Evolutionary conservation across 2,329 filamentous ascomycete genomes (phyloP), one percentile per base, ranked within the genome.

Genomic region (Penicillium occitanis): DNA sequence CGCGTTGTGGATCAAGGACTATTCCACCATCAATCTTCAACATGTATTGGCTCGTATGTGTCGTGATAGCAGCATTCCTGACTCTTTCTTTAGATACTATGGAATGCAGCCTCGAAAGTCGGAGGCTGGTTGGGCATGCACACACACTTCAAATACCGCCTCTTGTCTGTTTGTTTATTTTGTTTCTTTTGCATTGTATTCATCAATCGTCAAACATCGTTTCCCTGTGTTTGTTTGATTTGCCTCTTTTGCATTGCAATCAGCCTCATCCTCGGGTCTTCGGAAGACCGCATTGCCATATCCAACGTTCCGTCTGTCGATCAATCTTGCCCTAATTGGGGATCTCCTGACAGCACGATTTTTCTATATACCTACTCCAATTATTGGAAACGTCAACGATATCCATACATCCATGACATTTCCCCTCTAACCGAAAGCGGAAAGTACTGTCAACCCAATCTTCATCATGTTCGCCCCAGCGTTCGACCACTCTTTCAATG

Each of bases 401-500:
- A 50, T 67, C 70, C 69, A 67, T 63, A 61, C 67, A 65, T 66
- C 61, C 68, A 62, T 66, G 33, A n/a, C 44, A 57, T 71, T 69
- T 55, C 13, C 59, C 51, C 71, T 66, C 64, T 75, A 70, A 71
- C 74, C 72, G 73, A 74, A 75, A 78, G 78, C 82, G 69, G 76
- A 77, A 74, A 79, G 84, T 78, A 86, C 53, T 40, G 17, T 17
- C 50, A 55, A 28, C 10, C 61, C 84, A 82, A 80, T 80, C 67
- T 76, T 78, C 72, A 82, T 84, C 65, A 83, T 83, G 79, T 81
- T 84, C 70, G 77, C 77, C 67, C 77, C 80, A 70, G 72, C 73
- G 64, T 78, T 77, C 61, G 78, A 83, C 68, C 86, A 87, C 73
- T 81, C 86, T 67, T 83, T 83, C 76, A 84, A 85, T 77, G 84